Conservation (phyloP, 2,329 filamentous ascomycete genomes). For the Fusarium udum region DNA sequence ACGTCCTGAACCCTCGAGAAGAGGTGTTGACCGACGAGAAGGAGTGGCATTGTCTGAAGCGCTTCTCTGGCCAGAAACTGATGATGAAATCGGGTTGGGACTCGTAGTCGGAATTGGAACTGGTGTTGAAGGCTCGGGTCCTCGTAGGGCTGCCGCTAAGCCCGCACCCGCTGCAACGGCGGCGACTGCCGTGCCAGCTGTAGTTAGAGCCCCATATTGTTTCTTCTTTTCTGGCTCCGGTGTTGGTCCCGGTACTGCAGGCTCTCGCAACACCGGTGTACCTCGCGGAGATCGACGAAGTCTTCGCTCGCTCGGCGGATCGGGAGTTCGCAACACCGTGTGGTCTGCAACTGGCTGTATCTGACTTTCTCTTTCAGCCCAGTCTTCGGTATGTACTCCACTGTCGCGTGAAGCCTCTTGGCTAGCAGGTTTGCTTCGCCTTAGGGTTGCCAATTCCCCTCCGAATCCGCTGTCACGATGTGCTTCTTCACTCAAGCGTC, state of each 20-base stretch:
- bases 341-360: slow-evolving; percentile 35
- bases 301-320: slow-evolving; percentile 42
- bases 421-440: slow-evolving; percentile 47
- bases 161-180: slow-evolving; percentile 26
- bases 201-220: slow-evolving; percentile 44
- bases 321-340: slow-evolving; percentile 42
- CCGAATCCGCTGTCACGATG: slow-evolving; percentile 62
- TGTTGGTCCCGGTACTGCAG: slow-evolving; percentile 48
- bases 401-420: slow-evolving; percentile 61
- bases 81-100: slow-evolving; percentile 12
- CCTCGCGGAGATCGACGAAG: slow-evolving; percentile 47
- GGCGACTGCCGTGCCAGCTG: slow-evolving; percentile 19
- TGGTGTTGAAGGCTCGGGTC: slow-evolving; percentile 21
- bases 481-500: slow-evolving; percentile 47
- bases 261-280: slow-evolving; percentile 54
- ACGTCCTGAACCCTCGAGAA: slow-evolving; percentile 44
- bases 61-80: slow-evolving; percentile 40
- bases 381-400: slow-evolving; percentile 64
- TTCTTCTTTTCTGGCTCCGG: slow-evolving; percentile 59
- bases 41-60: slow-evolving; percentile 50
- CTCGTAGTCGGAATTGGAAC: slow-evolving; percentile 19
- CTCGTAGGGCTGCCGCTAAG: slow-evolving; percentile 30
- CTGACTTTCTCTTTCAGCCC: slow-evolving; percentile 46
- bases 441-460: slow-evolving; percentile 55
- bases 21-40: slow-evolving; percentile 36